These are phyloP conservation scores for Paraphaeosphaeria minitans DNA, from an alignment of 2,329 filamentous ascomycete species.

Conservation along the genomic window DNA sequence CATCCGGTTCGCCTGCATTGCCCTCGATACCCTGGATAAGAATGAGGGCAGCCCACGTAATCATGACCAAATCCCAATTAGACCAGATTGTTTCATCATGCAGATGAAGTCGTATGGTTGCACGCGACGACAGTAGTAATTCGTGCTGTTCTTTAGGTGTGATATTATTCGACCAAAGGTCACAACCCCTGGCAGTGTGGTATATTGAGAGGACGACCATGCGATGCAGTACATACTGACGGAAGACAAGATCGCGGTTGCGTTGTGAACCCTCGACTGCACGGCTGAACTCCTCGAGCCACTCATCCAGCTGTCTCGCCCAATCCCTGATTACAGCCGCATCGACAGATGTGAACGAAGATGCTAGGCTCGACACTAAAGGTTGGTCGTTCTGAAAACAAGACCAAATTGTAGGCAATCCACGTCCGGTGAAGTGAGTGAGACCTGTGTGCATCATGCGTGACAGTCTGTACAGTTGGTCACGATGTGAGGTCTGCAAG, in stretches of 20 bases:
- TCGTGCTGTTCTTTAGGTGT: conserved; percentile 8
- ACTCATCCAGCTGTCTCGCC: conserved; percentile 8
- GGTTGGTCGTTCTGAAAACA: conserved; percentile 1
- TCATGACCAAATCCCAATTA: conserved; percentile 8
- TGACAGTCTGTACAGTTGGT: conserved; percentile 5
- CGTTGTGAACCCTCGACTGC: conserved; percentile 1
- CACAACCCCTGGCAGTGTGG: conserved; percentile 4
- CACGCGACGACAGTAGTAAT: conserved; percentile 5
- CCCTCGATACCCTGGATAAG: conserved; percentile 6
- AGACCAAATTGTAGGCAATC: conserved; percentile 7
- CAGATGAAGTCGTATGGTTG: conserved; percentile 5
- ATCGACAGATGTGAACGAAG: conserved; percentile 3
- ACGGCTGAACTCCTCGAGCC: conserved; percentile 6
- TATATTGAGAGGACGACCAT: conserved; percentile 6
- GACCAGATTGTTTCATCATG: conserved; percentile 10
- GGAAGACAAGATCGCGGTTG: conserved; percentile 4
- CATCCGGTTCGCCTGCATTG: conserved; percentile 8
- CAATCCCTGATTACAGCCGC: conserved; percentile 6
- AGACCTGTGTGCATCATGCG: conserved; percentile 11
- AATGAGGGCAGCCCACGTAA: conserved; percentile 9
- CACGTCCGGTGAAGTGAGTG: conserved; percentile 6
- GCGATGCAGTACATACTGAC: conserved; percentile 7
- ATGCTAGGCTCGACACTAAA: not conserved
- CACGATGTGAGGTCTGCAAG: conserved; percentile 1
- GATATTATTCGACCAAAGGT: conserved; percentile 6